These are phyloP conservation scores for Annona squamosa DNA, from an alignment of 164 flowering plant genomes.

Conservation along the genomic window DNA sequence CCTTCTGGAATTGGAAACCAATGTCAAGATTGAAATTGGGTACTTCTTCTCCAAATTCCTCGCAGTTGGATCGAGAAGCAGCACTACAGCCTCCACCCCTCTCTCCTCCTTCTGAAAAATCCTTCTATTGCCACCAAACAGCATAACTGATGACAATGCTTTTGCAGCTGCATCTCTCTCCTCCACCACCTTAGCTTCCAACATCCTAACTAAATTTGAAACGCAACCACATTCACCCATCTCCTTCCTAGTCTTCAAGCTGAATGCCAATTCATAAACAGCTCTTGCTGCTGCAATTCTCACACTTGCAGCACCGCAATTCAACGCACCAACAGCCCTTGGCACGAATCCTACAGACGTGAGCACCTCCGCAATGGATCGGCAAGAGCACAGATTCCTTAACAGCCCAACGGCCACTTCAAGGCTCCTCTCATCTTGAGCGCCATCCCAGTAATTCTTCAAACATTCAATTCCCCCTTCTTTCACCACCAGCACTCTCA, in stretches of 20 bases:
- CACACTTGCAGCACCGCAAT: conserved; percentile 41
- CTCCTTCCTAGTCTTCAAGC: conserved; percentile 45
- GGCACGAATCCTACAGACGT: conserved; percentile 48
- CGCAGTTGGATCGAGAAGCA: conserved; percentile 57
- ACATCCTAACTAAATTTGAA: conserved; percentile 50
- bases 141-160: conserved; percentile 51
- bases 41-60: conserved; percentile 57
- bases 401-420: conserved; percentile 56
- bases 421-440: conserved; percentile 27
- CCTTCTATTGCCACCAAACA: conserved; percentile 43
- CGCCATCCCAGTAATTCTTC: conserved; percentile 71
- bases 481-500: conserved; percentile 53
- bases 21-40: conserved; percentile 46
- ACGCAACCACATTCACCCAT: conserved; percentile 70
- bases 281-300: conserved; percentile 61
- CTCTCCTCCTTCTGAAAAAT: conserved; percentile 63
- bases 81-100: conserved; percentile 51
- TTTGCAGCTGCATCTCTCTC: conserved; percentile 70
- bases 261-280: conserved; percentile 43
- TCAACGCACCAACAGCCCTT: conserved; percentile 37
- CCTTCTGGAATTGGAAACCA: conserved; percentile 47
- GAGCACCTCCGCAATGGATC: conserved; percentile 39
- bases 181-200: conserved; percentile 67
- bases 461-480: conserved; percentile 64
- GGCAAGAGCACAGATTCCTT: conserved; percentile 41